These are phyloP conservation scores for Puccinia novopanici DNA, from an alignment of 1,284 basidiomycete species.

Conservation along the genomic window DNA sequence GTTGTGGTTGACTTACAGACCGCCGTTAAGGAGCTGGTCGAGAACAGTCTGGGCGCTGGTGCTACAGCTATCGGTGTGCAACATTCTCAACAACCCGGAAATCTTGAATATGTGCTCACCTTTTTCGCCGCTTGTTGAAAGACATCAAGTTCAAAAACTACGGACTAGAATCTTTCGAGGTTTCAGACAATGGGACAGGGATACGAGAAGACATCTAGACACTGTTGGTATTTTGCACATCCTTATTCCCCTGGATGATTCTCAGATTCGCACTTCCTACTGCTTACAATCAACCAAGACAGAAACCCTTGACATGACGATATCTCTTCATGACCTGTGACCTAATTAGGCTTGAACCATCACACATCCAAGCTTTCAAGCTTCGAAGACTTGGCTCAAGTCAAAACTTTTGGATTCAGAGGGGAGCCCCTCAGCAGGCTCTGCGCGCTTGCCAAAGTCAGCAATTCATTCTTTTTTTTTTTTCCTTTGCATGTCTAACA, in stretches of 20 bases:
- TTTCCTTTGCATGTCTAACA: no score
- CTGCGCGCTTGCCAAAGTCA: constrained; percentile 73
- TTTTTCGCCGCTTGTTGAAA: no score
- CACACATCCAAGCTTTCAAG: constrained; percentile 87
- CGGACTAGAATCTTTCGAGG: constrained; percentile 82
- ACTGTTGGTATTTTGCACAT: constrained; percentile 70
- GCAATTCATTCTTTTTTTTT: not conserved
- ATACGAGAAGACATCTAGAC: constrained; percentile 73
- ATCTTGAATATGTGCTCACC: no score
- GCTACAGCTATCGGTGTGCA: constrained; percentile 79
- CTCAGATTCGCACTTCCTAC: not conserved
- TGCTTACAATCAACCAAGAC: not conserved
- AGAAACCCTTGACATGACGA: no score
- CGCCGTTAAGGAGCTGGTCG: constrained; percentile 92
- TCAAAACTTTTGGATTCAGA: constrained; percentile 89
- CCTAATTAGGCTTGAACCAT: constrained; percentile 81
- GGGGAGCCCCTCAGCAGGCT: constrained; percentile 93
- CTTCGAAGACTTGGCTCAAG: constrained; percentile 72
- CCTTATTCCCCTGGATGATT: not conserved
- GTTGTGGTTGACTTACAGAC: constrained; percentile 89
- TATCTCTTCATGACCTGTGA: no score
- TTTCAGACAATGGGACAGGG: constrained; percentile 88
- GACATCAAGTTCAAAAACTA: constrained; percentile 89
- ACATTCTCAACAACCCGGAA: no score
- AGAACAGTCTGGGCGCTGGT: constrained; percentile 92